These are phyloP conservation scores for Ceratocystis cubensis DNA, from an alignment of 2,329 filamentous ascomycete species.

Conservation along the genomic window DNA sequence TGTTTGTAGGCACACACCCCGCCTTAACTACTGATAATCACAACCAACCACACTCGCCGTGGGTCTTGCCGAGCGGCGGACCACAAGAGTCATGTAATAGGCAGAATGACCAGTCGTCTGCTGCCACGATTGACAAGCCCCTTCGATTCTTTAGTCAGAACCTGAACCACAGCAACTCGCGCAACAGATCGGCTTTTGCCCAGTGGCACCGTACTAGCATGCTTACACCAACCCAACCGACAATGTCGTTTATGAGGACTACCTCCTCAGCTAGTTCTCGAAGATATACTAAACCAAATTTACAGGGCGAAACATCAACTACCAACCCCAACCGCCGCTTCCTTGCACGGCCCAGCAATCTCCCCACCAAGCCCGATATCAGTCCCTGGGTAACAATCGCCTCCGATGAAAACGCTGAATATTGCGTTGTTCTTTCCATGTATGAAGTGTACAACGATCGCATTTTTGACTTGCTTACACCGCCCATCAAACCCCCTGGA, in stretches of 20 bases:
- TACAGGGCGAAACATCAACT: slow-evolving; percentile 40
- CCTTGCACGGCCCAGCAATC: slow-evolving; percentile 54
- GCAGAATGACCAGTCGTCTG: slow-evolving; percentile 1
- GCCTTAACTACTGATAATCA: background rate
- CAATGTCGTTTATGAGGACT: slow-evolving; percentile 29
- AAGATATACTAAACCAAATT: slow-evolving; percentile 38
- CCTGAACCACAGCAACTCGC: background rate
- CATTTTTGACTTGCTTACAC: slow-evolving; percentile 82
- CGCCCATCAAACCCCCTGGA: slow-evolving; percentile 31
- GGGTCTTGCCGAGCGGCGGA: background rate
- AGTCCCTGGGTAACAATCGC: slow-evolving; percentile 51
- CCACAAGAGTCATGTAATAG: background rate
- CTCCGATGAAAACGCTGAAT: slow-evolving; percentile 59
- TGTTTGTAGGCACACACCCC: slow-evolving; percentile 8
- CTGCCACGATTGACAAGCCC: background rate
- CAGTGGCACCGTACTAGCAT: slow-evolving; percentile 1
- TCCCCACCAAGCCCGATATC: slow-evolving; percentile 65
- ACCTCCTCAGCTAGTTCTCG: slow-evolving; percentile 32
- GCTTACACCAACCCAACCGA: background rate
- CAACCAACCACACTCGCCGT: background rate
- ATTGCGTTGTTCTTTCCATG: slow-evolving; percentile 86
- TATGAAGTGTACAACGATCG: slow-evolving; percentile 98
- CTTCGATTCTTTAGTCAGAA: background rate
- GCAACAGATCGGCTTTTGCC: background rate
- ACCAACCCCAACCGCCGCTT: slow-evolving; percentile 46